Percentiles rank a stretch among this genome's conserved stretches.
Evolutionary conservation across 2,329 filamentous ascomycete genomes (phyloP).

Genomic region (Penicillium corylophilum): DNA sequence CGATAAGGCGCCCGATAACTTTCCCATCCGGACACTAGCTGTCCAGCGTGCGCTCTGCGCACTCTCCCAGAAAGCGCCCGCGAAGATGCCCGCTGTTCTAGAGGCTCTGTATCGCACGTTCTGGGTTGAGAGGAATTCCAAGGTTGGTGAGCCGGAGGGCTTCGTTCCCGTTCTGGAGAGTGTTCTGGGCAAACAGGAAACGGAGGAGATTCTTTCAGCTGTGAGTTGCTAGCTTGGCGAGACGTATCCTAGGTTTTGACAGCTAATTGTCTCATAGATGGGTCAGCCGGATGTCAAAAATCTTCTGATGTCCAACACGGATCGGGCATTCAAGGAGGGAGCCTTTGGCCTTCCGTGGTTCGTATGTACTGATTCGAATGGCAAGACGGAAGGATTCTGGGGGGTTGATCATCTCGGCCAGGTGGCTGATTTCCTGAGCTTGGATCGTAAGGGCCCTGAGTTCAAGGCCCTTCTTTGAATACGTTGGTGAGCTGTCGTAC

Average conservation of each 20-base stretch:
- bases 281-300: slow-evolving; percentile 47
- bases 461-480: slow-evolving; percentile 27
- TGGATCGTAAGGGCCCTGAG: slow-evolving; percentile 43
- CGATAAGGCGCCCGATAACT: slow-evolving; percentile 46
- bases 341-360: slow-evolving; percentile 64
- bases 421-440: slow-evolving; percentile 52
- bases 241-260: no score
- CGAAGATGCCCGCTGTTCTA: slow-evolving; percentile 42
- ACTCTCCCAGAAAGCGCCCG: slow-evolving; percentile 44
- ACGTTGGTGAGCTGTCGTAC: not conserved
- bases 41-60: slow-evolving; percentile 55
- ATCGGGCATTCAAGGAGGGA: slow-evolving; percentile 52
- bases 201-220: slow-evolving; percentile 42
- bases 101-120: slow-evolving; percentile 51
- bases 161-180: slow-evolving; percentile 46
- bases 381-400: slow-evolving; percentile 57
- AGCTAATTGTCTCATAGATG: not conserved
- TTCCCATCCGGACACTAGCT: slow-evolving; percentile 54
- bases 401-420: slow-evolving; percentile 61
- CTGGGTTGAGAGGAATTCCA: slow-evolving; percentile 50
- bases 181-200: slow-evolving; percentile 47
- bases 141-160: slow-evolving; percentile 47
- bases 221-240: slow-evolving; percentile 27
- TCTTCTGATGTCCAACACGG: slow-evolving; percentile 50
- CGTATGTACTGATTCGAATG: slow-evolving; percentile 54